Evolutionary conservation across 2,329 filamentous ascomycete species (phyloP), one percentile per base, ranked within the genome.

Genomic region (Elsinoe ampelina): DNA sequence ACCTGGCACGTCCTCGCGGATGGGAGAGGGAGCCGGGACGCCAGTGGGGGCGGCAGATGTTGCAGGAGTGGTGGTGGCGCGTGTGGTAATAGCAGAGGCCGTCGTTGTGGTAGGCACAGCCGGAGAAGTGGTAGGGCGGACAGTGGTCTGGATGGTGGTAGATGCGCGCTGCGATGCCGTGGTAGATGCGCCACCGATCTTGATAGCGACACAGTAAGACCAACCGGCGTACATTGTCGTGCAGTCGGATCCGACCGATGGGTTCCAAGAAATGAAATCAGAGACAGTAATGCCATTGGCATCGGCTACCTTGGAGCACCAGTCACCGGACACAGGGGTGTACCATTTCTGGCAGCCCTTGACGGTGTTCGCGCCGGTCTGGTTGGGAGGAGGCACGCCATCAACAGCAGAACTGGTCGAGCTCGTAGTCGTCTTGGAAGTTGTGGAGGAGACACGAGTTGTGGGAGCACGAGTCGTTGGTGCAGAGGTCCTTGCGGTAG

Each of bases 251-350:
- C 45, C 58, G 5, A 66, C 63, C 5, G 63, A 61, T 12, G 63
- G 63, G 43, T 66, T 65, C 63, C 63, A 66, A 5, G 54, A 35
- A 57, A 62, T 63, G 59, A 66, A 65, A 1, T 58, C 60, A n/a
- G 60, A 58, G 11, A 58, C 58, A 15, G 55, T 32, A 15, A 65
- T 59, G 36, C 58, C 61, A 38, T 57, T 61, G 10, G 54, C 26
- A 10, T 52, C 22, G 11, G 64, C 64, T 19, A 66, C 59, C 5
- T 20, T 39, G 30, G 56, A 59, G 58, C 64, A 66, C 52, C 58
- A 62, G 42, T 66, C 64, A 26, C 48, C 63, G 36, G 60, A 51
- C 8, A 55, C 45, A 5, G 61, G 63, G 17, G 60, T 60, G 38
- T 65, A 63, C 61, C 62, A 66, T 47, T 62, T 36, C 5, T 61